Percentiles rank a stretch among this genome's conserved stretches.
phyloP scores from a whole-genome alignment of 148 eudicot genomes.

The Persicaria tinctoria region DNA sequence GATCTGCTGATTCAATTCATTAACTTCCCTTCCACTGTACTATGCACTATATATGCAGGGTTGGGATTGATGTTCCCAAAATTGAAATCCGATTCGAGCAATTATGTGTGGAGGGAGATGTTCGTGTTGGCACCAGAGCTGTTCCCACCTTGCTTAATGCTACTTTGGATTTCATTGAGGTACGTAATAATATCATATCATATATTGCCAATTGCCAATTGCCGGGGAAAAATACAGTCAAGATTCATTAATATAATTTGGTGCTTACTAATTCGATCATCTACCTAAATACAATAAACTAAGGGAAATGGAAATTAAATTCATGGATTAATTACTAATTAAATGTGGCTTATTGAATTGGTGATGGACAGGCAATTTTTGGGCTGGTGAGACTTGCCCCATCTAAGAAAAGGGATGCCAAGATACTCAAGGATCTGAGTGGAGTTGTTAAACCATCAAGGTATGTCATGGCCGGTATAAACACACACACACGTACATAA shows the following conservation, averaged over 20 bases:
- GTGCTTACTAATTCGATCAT: too few relatives aligned
- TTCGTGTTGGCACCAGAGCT: background rate
- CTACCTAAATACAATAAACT: too few relatives aligned
- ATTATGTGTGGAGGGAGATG: constrained; percentile 4
- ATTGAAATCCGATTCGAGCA: constrained; percentile 9
- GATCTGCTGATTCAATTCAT: too few relatives aligned
- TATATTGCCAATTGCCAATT: too few relatives aligned
- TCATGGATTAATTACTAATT: background rate
- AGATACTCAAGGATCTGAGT: constrained; percentile 43
- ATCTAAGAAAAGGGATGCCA: constrained; percentile 39
- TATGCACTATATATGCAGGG: background rate
- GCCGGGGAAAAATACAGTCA: too few relatives aligned
- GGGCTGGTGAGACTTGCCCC: constrained; percentile 44
- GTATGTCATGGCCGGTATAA: constrained; percentile 15
- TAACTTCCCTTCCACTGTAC: background rate
- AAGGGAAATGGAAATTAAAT: too few relatives aligned
- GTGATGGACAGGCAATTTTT: constrained; percentile 24
- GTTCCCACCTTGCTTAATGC: constrained; percentile 12
- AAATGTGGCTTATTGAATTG: background rate
- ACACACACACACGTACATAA: too few relatives aligned
- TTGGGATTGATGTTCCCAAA: constrained; percentile 2
- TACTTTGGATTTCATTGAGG: constrained; percentile 5
- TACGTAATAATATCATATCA: background rate
- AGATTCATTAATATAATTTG: too few relatives aligned
- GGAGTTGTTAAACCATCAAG: constrained; percentile 64